Evolutionary conservation across 257 asterid species (phyloP), one percentile per base, ranked within the genome.

Genomic region (Oldenlandia corymbosa): DNA sequence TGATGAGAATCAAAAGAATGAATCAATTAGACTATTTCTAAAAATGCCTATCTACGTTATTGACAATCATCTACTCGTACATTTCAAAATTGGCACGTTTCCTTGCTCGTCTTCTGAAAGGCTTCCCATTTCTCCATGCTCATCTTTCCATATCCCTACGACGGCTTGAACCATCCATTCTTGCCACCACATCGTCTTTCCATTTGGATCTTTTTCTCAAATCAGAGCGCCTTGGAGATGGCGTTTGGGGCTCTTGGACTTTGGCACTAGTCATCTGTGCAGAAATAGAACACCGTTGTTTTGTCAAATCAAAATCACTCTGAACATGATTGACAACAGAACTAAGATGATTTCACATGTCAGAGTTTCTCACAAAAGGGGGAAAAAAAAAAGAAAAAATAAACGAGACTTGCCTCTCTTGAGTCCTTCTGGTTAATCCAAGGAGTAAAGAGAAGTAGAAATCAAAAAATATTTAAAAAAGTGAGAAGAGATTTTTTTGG

Each of bases 181-280:
- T 60, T 13, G 10, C 71, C 62, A 12, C 24, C 72, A 34, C 66
- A 56, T 69, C 60, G 58, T 69, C 60, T 47, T 54, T 54, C 79
- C 36, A 39, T n/a, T 17, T 68, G n/a, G 76, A 69, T 66, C 67
- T 81, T 76, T 84, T 81, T 72, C 80, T 80, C 66, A 73, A 45
- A 37, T 90, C 93, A 3, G 79, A 75, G 27, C 78, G 79, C 63
- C 90, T 77, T 18, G 83, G 84, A 27, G 81, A 80, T 34, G 96
- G 97, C 20, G 98, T 91, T 67, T 91, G 96, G 37, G 96, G 95
- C 81, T 81, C 95, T 70, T 83, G 91, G 24, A 76, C 79, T 73
- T 76, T 89, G 64, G 73, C 64, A 67, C 70, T 74, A 3, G 70
- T 57, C 34, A 75, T 79, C 95, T 85, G 93, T 47, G 52, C 55